These are phyloP conservation scores for Fusarium sp. DNA, from an alignment of 2,329 filamentous ascomycete genomes.

Conservation along the genomic window DNA sequence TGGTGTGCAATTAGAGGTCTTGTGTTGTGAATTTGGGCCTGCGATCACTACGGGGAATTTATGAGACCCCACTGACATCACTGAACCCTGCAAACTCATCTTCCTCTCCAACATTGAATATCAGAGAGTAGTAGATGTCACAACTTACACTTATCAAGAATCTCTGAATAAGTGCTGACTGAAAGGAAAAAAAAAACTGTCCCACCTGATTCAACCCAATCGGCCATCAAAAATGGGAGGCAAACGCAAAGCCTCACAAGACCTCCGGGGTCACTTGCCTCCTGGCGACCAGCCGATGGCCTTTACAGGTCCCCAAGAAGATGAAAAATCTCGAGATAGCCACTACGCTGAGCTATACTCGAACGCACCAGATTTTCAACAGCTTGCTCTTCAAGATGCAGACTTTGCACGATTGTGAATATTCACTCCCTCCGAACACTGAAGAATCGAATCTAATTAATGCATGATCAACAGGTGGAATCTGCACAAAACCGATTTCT, in stretches of 20 bases:
- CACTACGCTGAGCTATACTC: constrained; percentile 58
- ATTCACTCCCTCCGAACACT: neutral
- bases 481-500: constrained; percentile 62
- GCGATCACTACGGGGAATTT: constrained; percentile 4
- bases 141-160: neutral
- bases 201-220: neutral
- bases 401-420: constrained; percentile 58
- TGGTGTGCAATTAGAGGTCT: neutral
- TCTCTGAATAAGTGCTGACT: neutral
- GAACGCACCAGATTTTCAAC: constrained; percentile 58
- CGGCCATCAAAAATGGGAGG: constrained; percentile 25
- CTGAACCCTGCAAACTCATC: constrained; percentile 2
- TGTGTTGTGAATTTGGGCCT: neutral
- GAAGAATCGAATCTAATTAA: constrained; percentile 11
- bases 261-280: constrained; percentile 1
- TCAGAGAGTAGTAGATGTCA: constrained; percentile 1
- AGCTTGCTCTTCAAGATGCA: constrained; percentile 56
- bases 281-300: neutral
- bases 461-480: constrained; percentile 33
- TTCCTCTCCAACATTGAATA: neutral
- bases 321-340: constrained; percentile 37
- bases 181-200: neutral
- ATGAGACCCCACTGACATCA: constrained; percentile 3
- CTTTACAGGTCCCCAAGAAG: constrained; percentile 12
- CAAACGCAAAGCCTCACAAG: constrained; percentile 41